Base-by-base conservation (phyloP, 1,284 basidiomycete genomes). In the Phylloporus gajari region DNA sequence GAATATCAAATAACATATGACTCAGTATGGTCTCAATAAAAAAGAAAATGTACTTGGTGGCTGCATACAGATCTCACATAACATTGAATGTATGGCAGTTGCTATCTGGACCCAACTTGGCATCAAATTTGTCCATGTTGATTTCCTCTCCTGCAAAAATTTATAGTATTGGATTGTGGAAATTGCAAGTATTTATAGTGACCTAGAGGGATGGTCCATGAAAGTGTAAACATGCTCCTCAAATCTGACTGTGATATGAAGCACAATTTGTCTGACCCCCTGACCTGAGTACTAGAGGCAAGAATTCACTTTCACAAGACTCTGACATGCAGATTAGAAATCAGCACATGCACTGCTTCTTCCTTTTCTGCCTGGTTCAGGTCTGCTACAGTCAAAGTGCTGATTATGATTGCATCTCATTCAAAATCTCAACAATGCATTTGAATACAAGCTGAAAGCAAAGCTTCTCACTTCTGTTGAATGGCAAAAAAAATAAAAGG, bases 91-190 rank as follows among this genome's bases (percentile, higher is more conserved):
- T 76, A 0, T 77, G 71, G 13, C 63, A 13, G 1, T 32, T 8
- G 3, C 51, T 69, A 44, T 77, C 73, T 0, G 81, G 83, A 0
- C 82, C 81, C 0, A 67, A 15, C 0, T 30, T 73, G 0, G 44
- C 7, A 1, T 68, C 4, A 48, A 86, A 84, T 0, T 69, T 1
- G 48, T 85, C 78, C 72, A 85, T 72, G 44, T 86, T 74, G 2
- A 86, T 84, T 0, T 83, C 69, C 62, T 82, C 77, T 0, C 84
- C 83, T 1, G 76, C 77, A 42, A 86, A 76, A 0, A 85, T 64
- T 64, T 85, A 82, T 0, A 73, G 78, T 9, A 85, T 74, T 1
- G 84, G 84, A 69, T 86, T 78, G 23, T 83, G 79, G 0, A 76
- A 68, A 65, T 84, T 82, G 0, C 66, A 69, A 0, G 81, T 80